Percentiles rank a stretch among this genome's conserved stretches.
These are phyloP conservation scores for Talaromyces pinophilus DNA, from an alignment of 2,329 filamentous ascomycete genomes.

Conservation along the genomic window DNA sequence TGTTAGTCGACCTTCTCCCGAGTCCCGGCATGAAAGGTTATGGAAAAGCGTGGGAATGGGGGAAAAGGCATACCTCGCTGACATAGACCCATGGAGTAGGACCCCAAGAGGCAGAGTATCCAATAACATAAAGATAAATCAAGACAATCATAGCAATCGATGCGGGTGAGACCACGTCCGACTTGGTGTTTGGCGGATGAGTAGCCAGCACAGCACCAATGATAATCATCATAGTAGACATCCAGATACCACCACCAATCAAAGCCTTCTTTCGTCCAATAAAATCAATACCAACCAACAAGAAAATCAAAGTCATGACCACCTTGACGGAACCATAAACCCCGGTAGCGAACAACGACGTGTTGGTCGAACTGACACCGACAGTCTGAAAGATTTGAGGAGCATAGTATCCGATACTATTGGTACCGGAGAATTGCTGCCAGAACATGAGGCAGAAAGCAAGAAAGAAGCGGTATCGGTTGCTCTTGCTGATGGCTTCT, in stretches of 20 bases:
- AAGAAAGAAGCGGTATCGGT: constrained; percentile 41
- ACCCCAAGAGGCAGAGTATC: constrained; percentile 38
- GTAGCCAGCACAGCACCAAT: constrained; percentile 39
- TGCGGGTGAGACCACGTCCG: constrained; percentile 33
- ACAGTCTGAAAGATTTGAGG: constrained; percentile 43
- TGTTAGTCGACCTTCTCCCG: not conserved
- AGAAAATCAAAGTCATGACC: constrained; percentile 39
- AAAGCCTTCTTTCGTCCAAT: constrained; percentile 40
- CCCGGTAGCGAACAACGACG: constrained; percentile 42
- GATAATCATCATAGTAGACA: constrained; percentile 43
- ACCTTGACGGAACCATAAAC: constrained; percentile 45
- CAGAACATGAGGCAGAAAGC: constrained; percentile 44
- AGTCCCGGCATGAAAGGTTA: not conserved
- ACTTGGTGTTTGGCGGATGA: constrained; percentile 34
- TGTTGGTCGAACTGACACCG: constrained; percentile 36
- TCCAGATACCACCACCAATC: constrained; percentile 39
- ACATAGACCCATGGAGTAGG: constrained; percentile 42
- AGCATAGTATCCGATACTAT: constrained; percentile 43
- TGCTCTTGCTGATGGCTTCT: constrained; percentile 42
- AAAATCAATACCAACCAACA: constrained; percentile 42
- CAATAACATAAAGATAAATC: constrained; percentile 52
- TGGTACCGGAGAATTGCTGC: constrained; percentile 45
- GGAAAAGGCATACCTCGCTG: constrained; percentile 31
- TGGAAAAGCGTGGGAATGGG: not conserved
- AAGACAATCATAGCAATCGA: constrained; percentile 48